Base-by-base conservation (phyloP, 2,329 filamentous ascomycete genomes). In the Fusarium praegraminearum region DNA sequence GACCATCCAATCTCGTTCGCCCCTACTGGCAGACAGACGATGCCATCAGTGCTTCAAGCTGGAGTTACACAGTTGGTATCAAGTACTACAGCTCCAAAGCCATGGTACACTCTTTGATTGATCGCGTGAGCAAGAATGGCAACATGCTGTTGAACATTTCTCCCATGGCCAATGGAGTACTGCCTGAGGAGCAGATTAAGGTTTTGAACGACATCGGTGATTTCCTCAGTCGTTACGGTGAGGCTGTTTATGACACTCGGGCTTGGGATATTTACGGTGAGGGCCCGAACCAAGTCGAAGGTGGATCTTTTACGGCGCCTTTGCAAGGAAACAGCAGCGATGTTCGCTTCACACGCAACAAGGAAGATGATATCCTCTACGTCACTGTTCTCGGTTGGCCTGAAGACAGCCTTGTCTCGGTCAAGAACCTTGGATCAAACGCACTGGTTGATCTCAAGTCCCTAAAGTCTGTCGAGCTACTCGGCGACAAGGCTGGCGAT, bases 1-100 rank as follows among this genome's bases (percentile, higher is more conserved):
- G 61, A 0, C 61, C 59, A 5, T 44, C 61, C 2, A 64, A 57
- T 3, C 62, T 64, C 3, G 62, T 54, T 0, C 61, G 61, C 0
- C 61, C 61, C 3, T 64, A 64, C 15, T 64, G 59, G 61, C 16
- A 64, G 32, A 64, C 61, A 1, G 61, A 64, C 2, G 61, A 64
- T 1, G 61, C 61, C 1, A 57, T 64, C 26, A 64, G 61, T 7
- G 59, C 59, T 16, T 64, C 61, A 0, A 64, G 61, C 26, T 64
- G 61, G 61, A 64, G 59, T 12, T 64, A 64, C 8, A 64, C 61
- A 1, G 44, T 49, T 0, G 61, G 61, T 1, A 64, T 64, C n/a
- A 57, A 64, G 11, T 64, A 64, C 16, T 64, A 64, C 16, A 57
- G 50, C 11, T 64, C 59, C 2, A 64, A 64, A 5, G 50, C 61